Evolutionary conservation across 768 basidiomycete species (phyloP), one percentile per base, ranked within the genome.

Genomic region (Boletus vermiculosoides): DNA sequence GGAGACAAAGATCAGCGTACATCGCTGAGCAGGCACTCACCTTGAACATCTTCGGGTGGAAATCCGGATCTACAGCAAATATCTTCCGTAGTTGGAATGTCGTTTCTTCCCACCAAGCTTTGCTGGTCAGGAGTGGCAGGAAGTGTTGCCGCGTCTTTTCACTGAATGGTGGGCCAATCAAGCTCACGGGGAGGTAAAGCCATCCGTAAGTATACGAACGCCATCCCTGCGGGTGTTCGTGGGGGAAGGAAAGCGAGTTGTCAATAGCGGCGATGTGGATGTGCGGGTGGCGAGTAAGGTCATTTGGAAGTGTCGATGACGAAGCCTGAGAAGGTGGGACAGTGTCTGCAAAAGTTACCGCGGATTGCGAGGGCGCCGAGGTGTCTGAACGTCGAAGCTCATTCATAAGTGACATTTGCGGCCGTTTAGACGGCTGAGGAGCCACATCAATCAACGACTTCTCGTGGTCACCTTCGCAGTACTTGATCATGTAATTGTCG

Each of bases 401-500:
- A 54, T 81, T 86, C 87, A 88, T 87, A 34, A 81, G 75, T 4
- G 88, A 87, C 84, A 90, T 86, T 63, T 85, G 82, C 11, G 82
- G 78, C 10, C 79, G 80, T 39, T 82, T 79, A 15, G 84, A 84
- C 31, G 83, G 84, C 42, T 87, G 83, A 11, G 91, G 91, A 1
- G 89, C 90, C 25, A 90, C 84, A 56, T 91, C 87, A 30, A 93
- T 85, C 44, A 89, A 78, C 0, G 85, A 74, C 67, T 88, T 91
- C 60, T 91, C 90, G 55, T 89, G 88, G 40, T 83, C 85, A 44
- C 82, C 87, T 73, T 90, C 88, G 68, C 92, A 93, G 67, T 87
- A 91, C 70, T 91, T 93, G 73, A 94, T 88, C 92, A 94, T 94
- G 72, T 90, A 94, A 70, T 93, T 92, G 75, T 93, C 92, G 1